Evolutionary conservation across 176 grass and related monocot genomes (phyloP).

Genomic region (Oryza nivara): DNA sequence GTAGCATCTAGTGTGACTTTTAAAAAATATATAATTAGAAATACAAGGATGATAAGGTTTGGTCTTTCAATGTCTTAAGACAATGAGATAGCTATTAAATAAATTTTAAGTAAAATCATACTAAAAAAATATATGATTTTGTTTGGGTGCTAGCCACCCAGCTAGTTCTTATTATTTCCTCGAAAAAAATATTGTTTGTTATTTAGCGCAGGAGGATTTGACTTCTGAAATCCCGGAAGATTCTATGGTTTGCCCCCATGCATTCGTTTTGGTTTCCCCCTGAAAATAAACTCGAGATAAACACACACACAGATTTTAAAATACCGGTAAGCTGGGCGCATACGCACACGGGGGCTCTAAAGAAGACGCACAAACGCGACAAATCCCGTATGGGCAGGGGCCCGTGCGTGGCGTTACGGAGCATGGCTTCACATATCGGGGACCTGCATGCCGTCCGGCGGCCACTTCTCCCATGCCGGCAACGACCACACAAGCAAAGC

Average conservation of each 20-base stretch:
- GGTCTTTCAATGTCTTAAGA: no score
- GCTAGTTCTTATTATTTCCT: not conserved
- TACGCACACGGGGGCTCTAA: not conserved
- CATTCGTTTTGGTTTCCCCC: not conserved
- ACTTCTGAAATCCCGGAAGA: not conserved
- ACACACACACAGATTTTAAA: not conserved
- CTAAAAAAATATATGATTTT: no score
- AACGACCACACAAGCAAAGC: not conserved
- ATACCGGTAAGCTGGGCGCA: not conserved
- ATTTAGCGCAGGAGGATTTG: not conserved
- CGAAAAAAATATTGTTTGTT: not conserved
- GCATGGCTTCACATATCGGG: conserved; percentile 35
- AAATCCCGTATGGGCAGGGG: conserved; percentile 46
- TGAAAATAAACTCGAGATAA: not conserved
- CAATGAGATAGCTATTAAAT: no score
- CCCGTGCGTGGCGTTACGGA: conserved; percentile 8
- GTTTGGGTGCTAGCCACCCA: no score
- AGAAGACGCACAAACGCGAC: conserved; percentile 52
- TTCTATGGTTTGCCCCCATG: not conserved
- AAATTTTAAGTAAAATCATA: no score
- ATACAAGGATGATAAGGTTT: no score
- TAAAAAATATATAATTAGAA: no score
- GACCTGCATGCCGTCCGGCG: not conserved
- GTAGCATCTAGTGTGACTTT: no score
- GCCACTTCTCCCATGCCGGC: conserved; percentile 22